Evolutionary conservation across 805 yeast genomes (phyloP), one percentile per base, ranked within the genome.

Genomic region (Zygotorulaspora florentina): DNA sequence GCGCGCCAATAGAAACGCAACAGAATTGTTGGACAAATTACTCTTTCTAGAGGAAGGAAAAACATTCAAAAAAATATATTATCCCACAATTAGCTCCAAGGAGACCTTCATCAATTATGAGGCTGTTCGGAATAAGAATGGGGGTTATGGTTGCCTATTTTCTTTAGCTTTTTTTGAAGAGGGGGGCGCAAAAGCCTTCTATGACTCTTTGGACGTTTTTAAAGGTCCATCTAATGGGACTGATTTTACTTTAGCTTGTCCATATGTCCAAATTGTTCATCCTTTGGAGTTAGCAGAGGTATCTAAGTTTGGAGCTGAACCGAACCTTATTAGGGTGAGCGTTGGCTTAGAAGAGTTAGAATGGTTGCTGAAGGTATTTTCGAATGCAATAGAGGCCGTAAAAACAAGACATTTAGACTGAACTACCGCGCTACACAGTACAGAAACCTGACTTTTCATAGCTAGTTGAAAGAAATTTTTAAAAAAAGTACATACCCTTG

Each of bases 151-250:
- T 2, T 39, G 50, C n/a, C 26, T 49, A 39, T 40, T 46, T 28
- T 49, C 50, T 16, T 17, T 49, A 15, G 31, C 50, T 1, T 43
- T 48, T 20, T 31, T 39, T 18, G 36, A 13, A 17, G 50, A 42
- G 26, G 45, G 18, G 28, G 50, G 46, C 6, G 45, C 52, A 3
- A 18, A 40, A 28, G 27, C 36, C 3, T 46, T 49, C 18, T 49
- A 48, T 26, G 47, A 48, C 33, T 35, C 47, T 26, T 34, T 35
- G 42, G 35, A 28, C 31, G 49, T 48, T 16, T 41, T 37, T 30
- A 87, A 87, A 66, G 96, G 96, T 3, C 96, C 96, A 8, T 82
- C 90, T 29, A 74, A 87, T 55, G 96, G 96, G n/a, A 87, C 96
- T 0, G 87, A 87, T 66, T 87, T 87, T 69, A 84, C 95, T 0